Evolutionary conservation across 2,329 filamentous ascomycete species (phyloP).

Genomic region (Ophiocordyceps camponoti-leonardi): DNA sequence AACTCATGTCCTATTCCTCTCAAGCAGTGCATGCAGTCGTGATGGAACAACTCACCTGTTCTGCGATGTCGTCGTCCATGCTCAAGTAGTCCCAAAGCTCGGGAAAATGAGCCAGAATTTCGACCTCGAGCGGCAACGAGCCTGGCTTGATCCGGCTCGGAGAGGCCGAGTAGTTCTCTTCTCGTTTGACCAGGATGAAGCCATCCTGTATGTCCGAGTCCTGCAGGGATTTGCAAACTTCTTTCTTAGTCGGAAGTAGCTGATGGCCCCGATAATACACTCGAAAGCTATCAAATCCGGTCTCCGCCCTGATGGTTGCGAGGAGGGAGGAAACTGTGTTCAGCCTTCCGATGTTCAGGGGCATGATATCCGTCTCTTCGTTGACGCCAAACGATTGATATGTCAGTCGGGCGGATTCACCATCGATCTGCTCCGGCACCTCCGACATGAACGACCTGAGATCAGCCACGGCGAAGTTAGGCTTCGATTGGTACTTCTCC

Average conservation of each 20-base stretch:
- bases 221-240: slow-evolving; percentile 43
- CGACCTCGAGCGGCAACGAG: slow-evolving; percentile 51
- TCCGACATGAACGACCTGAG: slow-evolving; percentile 34
- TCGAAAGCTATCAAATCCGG: slow-evolving; percentile 60
- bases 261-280: slow-evolving; percentile 52
- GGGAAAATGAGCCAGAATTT: slow-evolving; percentile 67
- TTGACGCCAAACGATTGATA: slow-evolving; percentile 58
- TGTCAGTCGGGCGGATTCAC: slow-evolving; percentile 48
- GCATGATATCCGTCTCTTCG: slow-evolving; percentile 39
- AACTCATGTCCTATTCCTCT: background rate
- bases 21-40: background rate
- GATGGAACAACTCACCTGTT: slow-evolving; percentile 32
- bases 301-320: slow-evolving; percentile 47
- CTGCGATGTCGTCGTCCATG: slow-evolving; percentile 51
- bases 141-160: slow-evolving; percentile 28
- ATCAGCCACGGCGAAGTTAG: slow-evolving; percentile 42
- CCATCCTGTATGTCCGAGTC: slow-evolving; percentile 51
- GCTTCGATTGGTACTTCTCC: slow-evolving; percentile 42
- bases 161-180: slow-evolving; percentile 26
- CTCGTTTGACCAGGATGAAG: slow-evolving; percentile 47
- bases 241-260: slow-evolving; percentile 42
- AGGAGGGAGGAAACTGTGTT: slow-evolving; percentile 58
- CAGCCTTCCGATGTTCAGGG: slow-evolving; percentile 47
- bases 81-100: slow-evolving; percentile 69
- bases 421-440: slow-evolving; percentile 34